Percentiles rank a stretch among this genome's conserved stretches.
These are phyloP conservation scores for Xylariaceae sp. DNA, from an alignment of 2,329 filamentous ascomycete species.

Conservation along the genomic window DNA sequence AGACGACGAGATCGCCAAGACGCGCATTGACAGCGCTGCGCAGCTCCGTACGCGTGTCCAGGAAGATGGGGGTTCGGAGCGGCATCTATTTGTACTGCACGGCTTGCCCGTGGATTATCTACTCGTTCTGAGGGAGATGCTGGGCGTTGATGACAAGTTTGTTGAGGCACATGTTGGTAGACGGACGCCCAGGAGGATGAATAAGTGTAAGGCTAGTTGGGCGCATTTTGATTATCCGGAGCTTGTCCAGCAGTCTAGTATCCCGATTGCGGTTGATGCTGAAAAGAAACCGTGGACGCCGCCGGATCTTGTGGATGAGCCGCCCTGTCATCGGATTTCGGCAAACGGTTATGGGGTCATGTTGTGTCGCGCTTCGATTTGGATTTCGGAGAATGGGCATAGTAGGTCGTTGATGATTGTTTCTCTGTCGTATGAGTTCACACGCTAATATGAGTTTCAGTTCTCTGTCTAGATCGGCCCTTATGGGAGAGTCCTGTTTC, in stretches of 20 bases:
- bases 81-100: conserved; percentile 15
- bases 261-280: not conserved
- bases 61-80: not conserved
- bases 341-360: conserved; percentile 20
- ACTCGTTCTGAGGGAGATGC: not conserved
- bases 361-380: conserved; percentile 34
- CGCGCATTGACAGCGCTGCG: conserved; percentile 8
- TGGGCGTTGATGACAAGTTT: conserved; percentile 6
- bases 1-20: conserved; percentile 7
- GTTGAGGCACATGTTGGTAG: conserved; percentile 10
- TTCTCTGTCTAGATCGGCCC: conserved; percentile 32
- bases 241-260: not conserved
- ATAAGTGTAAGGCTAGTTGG: not conserved
- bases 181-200: conserved; percentile 3
- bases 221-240: conserved; percentile 14
- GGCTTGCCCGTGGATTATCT: conserved; percentile 7
- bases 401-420: conserved; percentile 9
- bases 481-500: conserved; percentile 19
- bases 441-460: conserved; percentile 6
- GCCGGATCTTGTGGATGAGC: conserved; percentile 4
- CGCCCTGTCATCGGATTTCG: conserved; percentile 18
- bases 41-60: conserved; percentile 15
- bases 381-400: conserved; percentile 25
- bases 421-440: not conserved
- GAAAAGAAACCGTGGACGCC: not conserved